Evolutionary conservation across 768 basidiomycete species (phyloP).

Genomic region (Guyanaporus albipodus): DNA sequence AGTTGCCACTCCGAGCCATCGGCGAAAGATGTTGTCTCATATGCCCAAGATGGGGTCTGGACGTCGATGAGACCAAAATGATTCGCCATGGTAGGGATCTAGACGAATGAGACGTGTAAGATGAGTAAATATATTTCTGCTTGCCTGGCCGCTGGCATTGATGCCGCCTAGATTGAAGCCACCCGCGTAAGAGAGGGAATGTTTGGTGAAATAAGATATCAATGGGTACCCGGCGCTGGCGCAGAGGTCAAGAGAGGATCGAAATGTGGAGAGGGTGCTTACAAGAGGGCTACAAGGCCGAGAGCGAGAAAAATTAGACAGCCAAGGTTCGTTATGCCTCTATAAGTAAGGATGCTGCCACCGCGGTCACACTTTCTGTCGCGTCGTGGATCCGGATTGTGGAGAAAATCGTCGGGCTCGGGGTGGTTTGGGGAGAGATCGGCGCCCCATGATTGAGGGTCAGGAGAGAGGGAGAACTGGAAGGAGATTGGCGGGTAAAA

Average conservation of each 20-base stretch:
- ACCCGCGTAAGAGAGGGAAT: slow-evolving; percentile 44
- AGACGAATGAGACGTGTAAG: background rate
- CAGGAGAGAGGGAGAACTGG: slow-evolving; percentile 71
- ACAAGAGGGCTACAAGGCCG: slow-evolving; percentile 61
- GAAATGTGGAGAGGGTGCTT: slow-evolving; percentile 18
- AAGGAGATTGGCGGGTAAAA: slow-evolving; percentile 1
- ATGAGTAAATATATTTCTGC: slow-evolving; percentile 4
- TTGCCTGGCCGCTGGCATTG: slow-evolving; percentile 68
- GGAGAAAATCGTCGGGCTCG: slow-evolving; percentile 69
- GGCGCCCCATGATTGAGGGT: slow-evolving; percentile 70
- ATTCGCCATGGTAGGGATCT: slow-evolving; percentile 59
- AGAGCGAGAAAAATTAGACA: slow-evolving; percentile 55
- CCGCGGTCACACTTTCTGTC: slow-evolving; percentile 52
- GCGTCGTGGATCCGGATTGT: slow-evolving; percentile 66
- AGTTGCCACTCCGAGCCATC: slow-evolving; percentile 57
- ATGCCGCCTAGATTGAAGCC: slow-evolving; percentile 76
- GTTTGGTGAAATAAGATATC: slow-evolving; percentile 51
- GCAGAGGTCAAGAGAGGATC: background rate
- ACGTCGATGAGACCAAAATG: slow-evolving; percentile 71
- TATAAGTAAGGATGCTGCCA: slow-evolving; percentile 58
- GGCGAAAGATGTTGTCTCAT: slow-evolving; percentile 48
- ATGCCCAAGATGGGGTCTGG: slow-evolving; percentile 63
- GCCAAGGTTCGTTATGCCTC: slow-evolving; percentile 71
- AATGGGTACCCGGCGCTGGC: slow-evolving; percentile 61
- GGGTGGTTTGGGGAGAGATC: slow-evolving; percentile 52